phyloP scores from a whole-genome alignment of 2,329 filamentous ascomycete genomes.

The Alternaria solani region DNA sequence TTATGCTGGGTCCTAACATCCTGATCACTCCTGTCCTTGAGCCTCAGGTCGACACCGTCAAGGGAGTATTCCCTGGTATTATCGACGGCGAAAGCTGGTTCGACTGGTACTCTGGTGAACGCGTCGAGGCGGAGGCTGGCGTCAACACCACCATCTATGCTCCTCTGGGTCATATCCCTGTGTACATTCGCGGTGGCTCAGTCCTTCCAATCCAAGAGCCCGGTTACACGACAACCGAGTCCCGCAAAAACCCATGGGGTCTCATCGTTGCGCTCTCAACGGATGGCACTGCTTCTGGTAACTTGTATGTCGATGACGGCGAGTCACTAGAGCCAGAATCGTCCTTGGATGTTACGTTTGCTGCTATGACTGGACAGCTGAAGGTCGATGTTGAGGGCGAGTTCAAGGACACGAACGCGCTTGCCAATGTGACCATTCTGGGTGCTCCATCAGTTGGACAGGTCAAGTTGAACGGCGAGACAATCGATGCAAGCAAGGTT shows the following conservation, averaged over 20 bases:
- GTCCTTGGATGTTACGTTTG: constrained; percentile 64
- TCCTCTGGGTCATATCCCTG: constrained; percentile 73
- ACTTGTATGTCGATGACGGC: constrained; percentile 78
- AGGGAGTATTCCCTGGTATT: constrained; percentile 74
- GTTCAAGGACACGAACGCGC: constrained; percentile 64
- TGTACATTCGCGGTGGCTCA: constrained; percentile 73
- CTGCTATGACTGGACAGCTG: constrained; percentile 55
- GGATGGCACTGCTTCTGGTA: constrained; percentile 65
- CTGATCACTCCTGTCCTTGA: constrained; percentile 73
- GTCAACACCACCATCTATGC: constrained; percentile 68
- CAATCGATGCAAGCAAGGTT: constrained; percentile 56
- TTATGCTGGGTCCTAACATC: constrained; percentile 72
- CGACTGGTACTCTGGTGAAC: constrained; percentile 77
- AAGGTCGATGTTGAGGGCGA: constrained; percentile 59
- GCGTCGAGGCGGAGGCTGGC: constrained; percentile 60
- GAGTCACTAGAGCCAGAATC: constrained; percentile 67
- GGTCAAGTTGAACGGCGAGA: constrained; percentile 58
- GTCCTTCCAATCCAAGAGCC: constrained; percentile 74
- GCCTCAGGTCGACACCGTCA: constrained; percentile 67
- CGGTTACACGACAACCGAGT: constrained; percentile 70
- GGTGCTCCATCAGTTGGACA: constrained; percentile 59
- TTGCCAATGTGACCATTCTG: constrained; percentile 70
- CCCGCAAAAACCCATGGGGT: constrained; percentile 71
- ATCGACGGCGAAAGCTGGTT: constrained; percentile 72
- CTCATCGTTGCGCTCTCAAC: constrained; percentile 68